Conservation (phyloP, 768 basidiomycete genomes). For the Mrakia hoshinonis region DNA sequence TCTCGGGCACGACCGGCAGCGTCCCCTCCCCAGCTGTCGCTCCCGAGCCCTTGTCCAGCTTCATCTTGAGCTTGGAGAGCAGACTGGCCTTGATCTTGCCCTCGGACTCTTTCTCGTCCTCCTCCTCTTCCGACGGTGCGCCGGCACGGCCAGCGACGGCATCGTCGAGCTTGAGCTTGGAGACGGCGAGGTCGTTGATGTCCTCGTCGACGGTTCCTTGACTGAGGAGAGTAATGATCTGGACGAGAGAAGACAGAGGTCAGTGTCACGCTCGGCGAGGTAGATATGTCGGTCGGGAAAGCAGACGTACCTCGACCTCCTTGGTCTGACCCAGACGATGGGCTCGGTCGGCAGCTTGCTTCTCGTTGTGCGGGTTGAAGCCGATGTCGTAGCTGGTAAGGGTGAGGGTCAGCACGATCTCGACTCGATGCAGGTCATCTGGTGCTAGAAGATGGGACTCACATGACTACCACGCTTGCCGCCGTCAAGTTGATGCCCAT, state of each 20-base stretch:
- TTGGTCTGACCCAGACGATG: slow-evolving; percentile 89
- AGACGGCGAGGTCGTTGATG: slow-evolving; percentile 79
- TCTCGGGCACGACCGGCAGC: too few species aligned
- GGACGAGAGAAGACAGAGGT: slow-evolving; percentile 15
- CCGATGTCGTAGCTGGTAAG: slow-evolving; percentile 70
- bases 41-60: slow-evolving; percentile 49
- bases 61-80: slow-evolving; percentile 72
- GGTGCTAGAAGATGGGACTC: neutral
- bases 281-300: neutral
- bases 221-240: slow-evolving; percentile 26
- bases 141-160: slow-evolving; percentile 64
- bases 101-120: slow-evolving; percentile 58
- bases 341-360: slow-evolving; percentile 93
- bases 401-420: neutral
- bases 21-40: too few species aligned
- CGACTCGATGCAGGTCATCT: neutral
- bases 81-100: slow-evolving; percentile 77
- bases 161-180: slow-evolving; percentile 84
- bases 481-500: slow-evolving; percentile 84
- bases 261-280: neutral
- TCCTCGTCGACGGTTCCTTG: slow-evolving; percentile 56
- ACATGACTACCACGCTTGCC: slow-evolving; percentile 88
- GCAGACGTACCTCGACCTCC: slow-evolving; percentile 29
- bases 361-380: slow-evolving; percentile 87
- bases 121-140: slow-evolving; percentile 45